Evolutionary conservation across 345 rosid species (phyloP).

Genomic region (Eucalyptus erythrocorys): DNA sequence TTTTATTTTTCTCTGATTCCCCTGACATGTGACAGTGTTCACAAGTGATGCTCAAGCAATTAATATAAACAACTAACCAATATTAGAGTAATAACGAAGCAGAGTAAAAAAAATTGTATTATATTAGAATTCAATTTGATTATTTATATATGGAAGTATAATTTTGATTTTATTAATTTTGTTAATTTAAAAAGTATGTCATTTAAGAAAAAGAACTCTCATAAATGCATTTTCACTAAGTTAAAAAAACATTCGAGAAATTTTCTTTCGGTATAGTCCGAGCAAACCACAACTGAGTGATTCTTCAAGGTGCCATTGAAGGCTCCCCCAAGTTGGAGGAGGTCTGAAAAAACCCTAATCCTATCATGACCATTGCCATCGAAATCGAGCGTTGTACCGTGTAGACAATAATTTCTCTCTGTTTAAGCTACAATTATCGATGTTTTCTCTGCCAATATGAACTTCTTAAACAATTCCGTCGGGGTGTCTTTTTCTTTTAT

Average conservation of each 20-base stretch:
- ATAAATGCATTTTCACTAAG: not conserved
- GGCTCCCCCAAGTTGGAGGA: not conserved
- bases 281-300: not conserved
- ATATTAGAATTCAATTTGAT: no score
- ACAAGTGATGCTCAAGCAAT: not conserved
- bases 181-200: no score
- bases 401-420: not conserved
- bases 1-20: not conserved
- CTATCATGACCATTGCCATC: not conserved
- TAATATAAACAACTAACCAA: not conserved
- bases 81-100: not conserved
- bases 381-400: not conserved
- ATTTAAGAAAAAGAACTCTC: no score
- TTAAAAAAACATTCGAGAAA: no score
- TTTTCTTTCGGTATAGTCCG: no score
- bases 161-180: no score
- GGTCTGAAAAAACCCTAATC: not conserved
- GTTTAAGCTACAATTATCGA: not conserved
- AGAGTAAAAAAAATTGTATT: not conserved
- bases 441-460: not conserved
- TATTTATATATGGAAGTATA: no score
- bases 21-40: not conserved
- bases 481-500: not conserved
- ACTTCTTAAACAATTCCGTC: not conserved
- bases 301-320: not conserved